Evolutionary conservation across 139 green algal species (phyloP).

Genomic region (Dunaliella sp.): DNA sequence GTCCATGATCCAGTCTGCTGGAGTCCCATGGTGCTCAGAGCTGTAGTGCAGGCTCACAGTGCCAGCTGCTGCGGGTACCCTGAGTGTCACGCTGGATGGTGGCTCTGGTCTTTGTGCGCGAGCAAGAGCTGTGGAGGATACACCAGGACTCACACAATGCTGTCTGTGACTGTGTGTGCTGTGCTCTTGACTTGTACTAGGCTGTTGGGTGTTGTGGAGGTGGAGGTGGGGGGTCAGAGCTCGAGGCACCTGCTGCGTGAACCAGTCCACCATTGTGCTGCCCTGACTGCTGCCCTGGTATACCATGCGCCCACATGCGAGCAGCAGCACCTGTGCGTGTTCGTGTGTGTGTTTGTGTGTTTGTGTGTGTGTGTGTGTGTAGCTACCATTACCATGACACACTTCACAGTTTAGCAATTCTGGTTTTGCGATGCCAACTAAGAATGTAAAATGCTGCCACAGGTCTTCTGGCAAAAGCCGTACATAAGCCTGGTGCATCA

Average conservation of each 20-base stretch:
- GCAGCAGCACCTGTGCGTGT: slow-evolving; percentile 6
- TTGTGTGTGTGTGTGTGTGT: too few species aligned
- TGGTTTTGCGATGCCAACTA: too few species aligned
- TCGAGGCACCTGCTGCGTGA: not conserved
- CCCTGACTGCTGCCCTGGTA: slow-evolving; percentile 9
- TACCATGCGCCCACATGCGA: slow-evolving; percentile 4
- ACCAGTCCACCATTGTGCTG: slow-evolving; percentile 17
- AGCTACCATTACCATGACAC: too few species aligned
- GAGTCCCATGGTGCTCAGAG: slow-evolving; percentile 14
- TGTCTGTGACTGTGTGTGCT: too few species aligned
- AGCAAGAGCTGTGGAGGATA: not conserved
- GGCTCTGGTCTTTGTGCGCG: not conserved
- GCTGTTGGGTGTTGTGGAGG: not conserved
- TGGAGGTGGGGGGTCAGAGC: not conserved
- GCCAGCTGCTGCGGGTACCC: too few species aligned
- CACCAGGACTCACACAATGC: too few species aligned
- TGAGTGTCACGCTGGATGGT: not conserved
- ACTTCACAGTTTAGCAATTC: too few species aligned
- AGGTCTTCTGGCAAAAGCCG: too few species aligned
- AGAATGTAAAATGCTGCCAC: too few species aligned
- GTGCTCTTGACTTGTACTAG: too few species aligned
- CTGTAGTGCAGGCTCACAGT: slow-evolving; percentile 12
- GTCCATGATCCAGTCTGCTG: slow-evolving; percentile 31
- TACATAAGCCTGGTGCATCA: too few species aligned
- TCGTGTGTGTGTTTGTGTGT: too few species aligned